A percentile compares a stretch with the other conserved stretches of the same genome.
phyloP scores from a whole-genome alignment of 345 rosid species.

The Populus pruinosa region DNA sequence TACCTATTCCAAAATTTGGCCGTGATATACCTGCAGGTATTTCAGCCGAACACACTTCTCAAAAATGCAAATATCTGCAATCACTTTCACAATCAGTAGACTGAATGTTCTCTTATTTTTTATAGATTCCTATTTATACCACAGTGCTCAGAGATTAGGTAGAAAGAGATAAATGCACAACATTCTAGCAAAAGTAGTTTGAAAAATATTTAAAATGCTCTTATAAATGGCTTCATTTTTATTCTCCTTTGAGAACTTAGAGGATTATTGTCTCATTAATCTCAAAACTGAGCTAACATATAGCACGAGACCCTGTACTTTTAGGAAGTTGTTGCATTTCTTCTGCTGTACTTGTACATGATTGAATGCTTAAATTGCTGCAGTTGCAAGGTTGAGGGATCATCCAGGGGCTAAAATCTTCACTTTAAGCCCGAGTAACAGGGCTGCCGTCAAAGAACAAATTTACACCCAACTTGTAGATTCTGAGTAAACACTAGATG shows the following conservation, averaged over 20 bases:
- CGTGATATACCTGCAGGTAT: constrained; percentile 62
- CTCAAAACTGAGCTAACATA: background rate
- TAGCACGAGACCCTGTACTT: background rate
- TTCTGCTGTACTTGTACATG: background rate
- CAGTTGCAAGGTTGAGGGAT: constrained; percentile 62
- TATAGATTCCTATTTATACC: background rate
- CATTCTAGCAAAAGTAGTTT: background rate
- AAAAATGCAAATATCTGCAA: background rate
- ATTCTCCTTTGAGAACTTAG: background rate
- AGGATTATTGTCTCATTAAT: background rate
- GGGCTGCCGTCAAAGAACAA: constrained; percentile 48
- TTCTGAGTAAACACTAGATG: constrained; percentile 25
- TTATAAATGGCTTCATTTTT: background rate
- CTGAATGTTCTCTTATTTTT: background rate
- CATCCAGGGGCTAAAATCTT: constrained; percentile 54
- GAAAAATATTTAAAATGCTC: background rate
- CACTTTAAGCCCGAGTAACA: constrained; percentile 41
- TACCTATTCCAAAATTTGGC: constrained; percentile 57
- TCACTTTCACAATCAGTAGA: background rate
- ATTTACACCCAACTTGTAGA: constrained; percentile 37
- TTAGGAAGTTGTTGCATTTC: background rate
- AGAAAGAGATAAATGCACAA: too few relatives aligned
- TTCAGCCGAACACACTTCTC: background rate
- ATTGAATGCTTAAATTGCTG: constrained; percentile 8
- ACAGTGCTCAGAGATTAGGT: background rate